phyloP scores from a whole-genome alignment of 495 filamentous ascomycete species.

The Podospora sp. region DNA sequence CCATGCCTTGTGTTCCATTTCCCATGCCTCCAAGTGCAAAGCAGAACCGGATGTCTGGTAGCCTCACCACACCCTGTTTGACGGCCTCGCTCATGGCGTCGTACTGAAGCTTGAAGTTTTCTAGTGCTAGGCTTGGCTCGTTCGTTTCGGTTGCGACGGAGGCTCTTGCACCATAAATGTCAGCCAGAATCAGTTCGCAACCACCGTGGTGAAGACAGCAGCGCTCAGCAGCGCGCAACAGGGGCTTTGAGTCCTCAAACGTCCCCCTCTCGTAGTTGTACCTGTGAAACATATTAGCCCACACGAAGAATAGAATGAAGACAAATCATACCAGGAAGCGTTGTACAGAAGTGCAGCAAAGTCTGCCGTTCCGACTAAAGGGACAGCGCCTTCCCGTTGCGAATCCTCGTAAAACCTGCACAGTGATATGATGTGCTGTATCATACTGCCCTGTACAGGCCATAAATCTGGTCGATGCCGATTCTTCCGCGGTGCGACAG shows the following conservation, averaged over 20 bases:
- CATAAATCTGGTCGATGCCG: conserved; percentile 5
- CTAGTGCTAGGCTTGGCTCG: neutral
- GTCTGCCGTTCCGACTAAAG: neutral
- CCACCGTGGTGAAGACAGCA: neutral
- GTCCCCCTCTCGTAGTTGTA: conserved; percentile 7
- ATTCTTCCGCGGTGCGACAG: conserved; percentile 2
- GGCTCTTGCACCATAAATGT: conserved; percentile 8
- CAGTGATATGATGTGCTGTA: neutral
- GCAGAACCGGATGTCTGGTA: conserved; percentile 9
- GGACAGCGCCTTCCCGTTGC: neutral
- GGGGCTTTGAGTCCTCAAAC: neutral
- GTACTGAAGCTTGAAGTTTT: conserved; percentile 10
- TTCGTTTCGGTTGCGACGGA: conserved; percentile 5
- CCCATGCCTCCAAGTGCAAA: conserved; percentile 5
- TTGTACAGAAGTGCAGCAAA: conserved; percentile 3
- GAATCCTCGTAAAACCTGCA: conserved; percentile 1
- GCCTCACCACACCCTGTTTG: neutral
- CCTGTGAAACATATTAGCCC: neutral
- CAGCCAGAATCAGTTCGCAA: conserved; percentile 5
- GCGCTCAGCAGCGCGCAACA: neutral
- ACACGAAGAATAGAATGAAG: neutral
- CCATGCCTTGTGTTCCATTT: conserved; percentile 1
- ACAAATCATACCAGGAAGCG: neutral
- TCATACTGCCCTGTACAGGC: neutral
- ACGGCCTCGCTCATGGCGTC: neutral